Base-by-base conservation (phyloP, 805 yeast species). In the Hanseniaspora hatyaiensis region DNA sequence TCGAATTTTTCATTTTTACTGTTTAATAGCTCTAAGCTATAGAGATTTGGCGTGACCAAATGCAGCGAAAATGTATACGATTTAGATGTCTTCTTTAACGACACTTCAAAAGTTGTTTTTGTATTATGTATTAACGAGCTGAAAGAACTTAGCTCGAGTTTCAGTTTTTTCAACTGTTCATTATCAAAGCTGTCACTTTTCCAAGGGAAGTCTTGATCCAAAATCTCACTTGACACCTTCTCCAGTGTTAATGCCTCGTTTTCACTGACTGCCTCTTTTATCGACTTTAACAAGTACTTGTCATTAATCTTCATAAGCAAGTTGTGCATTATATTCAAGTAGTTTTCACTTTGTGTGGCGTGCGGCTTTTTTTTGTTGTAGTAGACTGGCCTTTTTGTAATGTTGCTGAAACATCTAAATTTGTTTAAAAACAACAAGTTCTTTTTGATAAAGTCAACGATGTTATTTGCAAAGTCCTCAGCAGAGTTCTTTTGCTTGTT, bases 381-480 rank as follows among this genome's bases (percentile, higher is more conserved):
- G 13, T 45, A 45, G 1, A 45, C 31, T 16, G 49, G 49, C 8
- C 15, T 32, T 1, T 15, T 36, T n/a, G 28, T 31, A n/a, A 37
- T 15, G 24, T 45, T 45, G 15, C 37, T 36, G 24, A 37, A 45
- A 18, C 20, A 30, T 31, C 49, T 45, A 8, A 37, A 15, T 18
- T 30, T 36, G 9, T 45, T 45, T 22, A 37, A 23, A 31, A 29
- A 37, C n/a, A 28, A 8, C 13, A 45, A 11, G 19, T 37, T 45
- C 6, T 30, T 30, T 15, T 28, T n/a, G 42, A 45, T 23, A 16
- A 37, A 37, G 15, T 45, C 23, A 0, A 45, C 8, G 3, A 45
- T 20, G 18, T 30, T 18, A 24, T 45, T 20, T 8, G 49, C 42
- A 8, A 45, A 18, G 2, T 30, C 24, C 4, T 15, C 13, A 11